Evolutionary conservation across 306 rosid species (phyloP).

Genomic region (Comarum palustre): DNA sequence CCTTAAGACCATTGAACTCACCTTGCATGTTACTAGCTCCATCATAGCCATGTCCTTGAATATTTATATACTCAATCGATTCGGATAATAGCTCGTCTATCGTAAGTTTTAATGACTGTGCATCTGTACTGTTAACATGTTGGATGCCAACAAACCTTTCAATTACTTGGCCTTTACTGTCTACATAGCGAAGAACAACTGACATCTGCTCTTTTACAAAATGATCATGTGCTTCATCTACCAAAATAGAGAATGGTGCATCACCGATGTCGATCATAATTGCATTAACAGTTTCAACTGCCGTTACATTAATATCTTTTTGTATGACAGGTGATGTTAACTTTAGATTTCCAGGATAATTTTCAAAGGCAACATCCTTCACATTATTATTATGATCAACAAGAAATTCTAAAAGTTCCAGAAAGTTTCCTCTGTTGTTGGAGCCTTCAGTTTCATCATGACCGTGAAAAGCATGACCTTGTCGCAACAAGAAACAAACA

Average conservation of each 20-base stretch:
- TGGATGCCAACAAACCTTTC: background rate
- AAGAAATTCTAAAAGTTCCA: background rate
- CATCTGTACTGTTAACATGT: background rate
- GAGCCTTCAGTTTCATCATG: conserved; percentile 13
- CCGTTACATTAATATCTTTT: background rate
- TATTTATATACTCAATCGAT: no score
- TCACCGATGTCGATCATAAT: no score
- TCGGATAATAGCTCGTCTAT: no score
- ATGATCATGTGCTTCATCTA: no score
- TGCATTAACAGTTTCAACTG: background rate
- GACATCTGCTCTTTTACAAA: conserved; percentile 4
- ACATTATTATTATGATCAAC: no score
- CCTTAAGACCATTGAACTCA: background rate
- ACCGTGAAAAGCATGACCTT: conserved; percentile 4
- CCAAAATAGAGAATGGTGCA: no score
- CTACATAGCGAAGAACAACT: background rate
- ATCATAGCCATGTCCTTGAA: background rate
- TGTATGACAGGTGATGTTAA: background rate
- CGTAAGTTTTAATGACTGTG: background rate
- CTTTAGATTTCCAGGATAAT: background rate
- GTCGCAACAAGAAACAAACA: background rate
- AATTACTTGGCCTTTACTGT: background rate
- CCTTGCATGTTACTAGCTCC: background rate
- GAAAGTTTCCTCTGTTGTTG: background rate
- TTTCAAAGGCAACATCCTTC: background rate